Evolutionary conservation across 192 early-diverging fungal genomes (phyloP).

Genomic region (Entomortierella chlamydospora): DNA sequence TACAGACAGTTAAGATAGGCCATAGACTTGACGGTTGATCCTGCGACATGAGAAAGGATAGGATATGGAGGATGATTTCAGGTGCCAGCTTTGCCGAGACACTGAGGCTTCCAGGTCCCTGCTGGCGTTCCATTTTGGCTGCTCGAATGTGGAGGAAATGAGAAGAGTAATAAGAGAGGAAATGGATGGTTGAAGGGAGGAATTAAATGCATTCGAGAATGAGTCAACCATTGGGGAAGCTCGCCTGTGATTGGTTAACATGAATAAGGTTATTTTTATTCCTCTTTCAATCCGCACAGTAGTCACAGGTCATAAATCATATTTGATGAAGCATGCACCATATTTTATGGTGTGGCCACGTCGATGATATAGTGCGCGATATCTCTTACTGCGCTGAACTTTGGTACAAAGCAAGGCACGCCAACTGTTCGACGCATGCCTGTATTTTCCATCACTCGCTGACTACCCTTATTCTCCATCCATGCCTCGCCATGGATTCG

Average conservation of each 20-base stretch:
- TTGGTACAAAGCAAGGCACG: conserved; percentile 28
- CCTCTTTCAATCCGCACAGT: not conserved
- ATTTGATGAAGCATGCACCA: too few relatives aligned
- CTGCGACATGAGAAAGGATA: conserved; percentile 22
- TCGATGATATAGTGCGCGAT: conserved; percentile 21
- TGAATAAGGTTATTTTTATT: too few relatives aligned
- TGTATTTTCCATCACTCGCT: conserved; percentile 16
- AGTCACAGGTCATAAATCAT: too few relatives aligned
- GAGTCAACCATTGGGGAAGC: not conserved
- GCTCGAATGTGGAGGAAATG: not conserved
- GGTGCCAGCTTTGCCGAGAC: conserved; percentile 19
- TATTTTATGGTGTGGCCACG: too few relatives aligned
- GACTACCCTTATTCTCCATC: conserved; percentile 22
- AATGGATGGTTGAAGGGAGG: not conserved
- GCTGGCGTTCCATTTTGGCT: too few relatives aligned
- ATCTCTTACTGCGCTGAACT: conserved; percentile 24
- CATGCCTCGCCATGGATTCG: conserved; percentile 31
- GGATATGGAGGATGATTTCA: conserved; percentile 40
- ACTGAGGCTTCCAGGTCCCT: too few relatives aligned
- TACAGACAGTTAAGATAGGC: conserved; percentile 45
- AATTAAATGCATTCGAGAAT: not conserved
- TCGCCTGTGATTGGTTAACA: too few relatives aligned
- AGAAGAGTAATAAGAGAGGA: too few relatives aligned
- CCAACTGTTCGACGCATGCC: conserved; percentile 18
- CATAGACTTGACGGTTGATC: conserved; percentile 10